These are phyloP conservation scores for Craterostigma plantagineum DNA, from an alignment of 257 asterid genomes.

Conservation along the genomic window DNA sequence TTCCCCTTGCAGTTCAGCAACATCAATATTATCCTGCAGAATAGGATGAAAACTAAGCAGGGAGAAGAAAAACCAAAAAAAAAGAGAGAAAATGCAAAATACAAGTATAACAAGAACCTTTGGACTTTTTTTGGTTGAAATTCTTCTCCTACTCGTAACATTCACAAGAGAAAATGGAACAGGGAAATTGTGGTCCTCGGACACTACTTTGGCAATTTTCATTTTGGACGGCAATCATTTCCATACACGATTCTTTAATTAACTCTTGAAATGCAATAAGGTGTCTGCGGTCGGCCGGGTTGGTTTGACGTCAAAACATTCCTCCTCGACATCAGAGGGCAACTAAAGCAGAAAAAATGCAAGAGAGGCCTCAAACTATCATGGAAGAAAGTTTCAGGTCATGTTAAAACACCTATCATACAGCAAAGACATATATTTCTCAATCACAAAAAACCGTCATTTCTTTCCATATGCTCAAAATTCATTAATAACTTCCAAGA, in stretches of 20 bases:
- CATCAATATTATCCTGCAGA: constrained; percentile 40
- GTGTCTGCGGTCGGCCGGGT: constrained; percentile 26
- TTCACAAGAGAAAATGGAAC: constrained; percentile 51
- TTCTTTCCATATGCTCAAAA: too few species aligned
- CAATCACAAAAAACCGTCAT: too few species aligned
- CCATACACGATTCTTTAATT: constrained; percentile 22
- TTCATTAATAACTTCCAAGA: too few species aligned
- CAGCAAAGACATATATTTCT: neutral
- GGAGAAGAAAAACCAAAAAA: neutral
- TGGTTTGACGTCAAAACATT: constrained; percentile 30
- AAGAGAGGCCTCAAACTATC: neutral
- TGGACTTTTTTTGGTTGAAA: constrained; percentile 39
- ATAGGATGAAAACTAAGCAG: constrained; percentile 10
- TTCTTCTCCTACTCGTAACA: constrained; percentile 80
- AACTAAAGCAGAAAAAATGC: neutral
- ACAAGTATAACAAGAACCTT: constrained; percentile 38
- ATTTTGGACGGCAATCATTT: constrained; percentile 21
- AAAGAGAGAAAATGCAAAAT: neutral
- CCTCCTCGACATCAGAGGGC: constrained; percentile 21
- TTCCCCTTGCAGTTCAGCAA: constrained; percentile 33
- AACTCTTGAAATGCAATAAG: constrained; percentile 68
- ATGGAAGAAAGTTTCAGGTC: neutral
- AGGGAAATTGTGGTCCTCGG: constrained; percentile 39
- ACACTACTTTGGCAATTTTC: constrained; percentile 14
- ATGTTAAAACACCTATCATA: neutral